These are phyloP conservation scores for Pseudogymnoascus sp. DNA, from an alignment of 2,329 filamentous ascomycete genomes.

Conservation along the genomic window DNA sequence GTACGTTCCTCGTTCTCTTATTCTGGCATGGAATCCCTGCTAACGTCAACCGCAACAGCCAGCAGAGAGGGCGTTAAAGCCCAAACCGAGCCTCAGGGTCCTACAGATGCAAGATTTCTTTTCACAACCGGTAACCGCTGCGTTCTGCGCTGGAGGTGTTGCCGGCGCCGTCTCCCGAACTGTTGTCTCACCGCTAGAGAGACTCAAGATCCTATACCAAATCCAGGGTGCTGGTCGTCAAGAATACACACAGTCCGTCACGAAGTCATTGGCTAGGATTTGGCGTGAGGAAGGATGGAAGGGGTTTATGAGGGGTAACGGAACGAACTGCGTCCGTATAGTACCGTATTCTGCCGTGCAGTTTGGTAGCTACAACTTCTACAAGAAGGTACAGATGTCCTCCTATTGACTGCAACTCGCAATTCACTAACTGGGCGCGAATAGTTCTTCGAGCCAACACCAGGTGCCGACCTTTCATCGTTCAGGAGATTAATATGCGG, in stretches of 20 bases:
- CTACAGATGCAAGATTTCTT: slow-evolving; percentile 40
- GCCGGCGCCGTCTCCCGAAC: slow-evolving; percentile 96
- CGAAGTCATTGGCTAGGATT: slow-evolving; percentile 87
- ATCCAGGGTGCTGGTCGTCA: slow-evolving; percentile 83
- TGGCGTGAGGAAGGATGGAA: slow-evolving; percentile 95
- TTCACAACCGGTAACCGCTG: slow-evolving; percentile 78
- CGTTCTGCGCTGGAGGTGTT: slow-evolving; percentile 88
- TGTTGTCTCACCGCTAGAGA: slow-evolving; percentile 90
- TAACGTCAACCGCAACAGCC: slow-evolving; percentile 16
- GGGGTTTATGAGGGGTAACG: slow-evolving; percentile 96
- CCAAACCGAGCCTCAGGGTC: slow-evolving; percentile 26
- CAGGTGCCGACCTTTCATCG: slow-evolving; percentile 66
- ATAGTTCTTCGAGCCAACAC: slow-evolving; percentile 69
- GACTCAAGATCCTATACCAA: slow-evolving; percentile 96
- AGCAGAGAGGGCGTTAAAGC: slow-evolving; percentile 21
- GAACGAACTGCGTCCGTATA: slow-evolving; percentile 96
- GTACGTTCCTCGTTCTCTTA: neutral
- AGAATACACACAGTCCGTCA: slow-evolving; percentile 88
- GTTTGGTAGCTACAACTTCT: slow-evolving; percentile 96
- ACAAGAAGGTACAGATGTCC: slow-evolving; percentile 51
- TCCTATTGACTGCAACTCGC: neutral
- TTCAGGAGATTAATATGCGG: slow-evolving; percentile 78
- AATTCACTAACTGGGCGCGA: slow-evolving; percentile 21
- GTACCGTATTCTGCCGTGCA: slow-evolving; percentile 97
- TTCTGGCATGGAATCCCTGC: neutral